These are phyloP conservation scores for Rostrohypoxylon terebratum DNA, from an alignment of 495 filamentous ascomycete genomes.

Conservation along the genomic window DNA sequence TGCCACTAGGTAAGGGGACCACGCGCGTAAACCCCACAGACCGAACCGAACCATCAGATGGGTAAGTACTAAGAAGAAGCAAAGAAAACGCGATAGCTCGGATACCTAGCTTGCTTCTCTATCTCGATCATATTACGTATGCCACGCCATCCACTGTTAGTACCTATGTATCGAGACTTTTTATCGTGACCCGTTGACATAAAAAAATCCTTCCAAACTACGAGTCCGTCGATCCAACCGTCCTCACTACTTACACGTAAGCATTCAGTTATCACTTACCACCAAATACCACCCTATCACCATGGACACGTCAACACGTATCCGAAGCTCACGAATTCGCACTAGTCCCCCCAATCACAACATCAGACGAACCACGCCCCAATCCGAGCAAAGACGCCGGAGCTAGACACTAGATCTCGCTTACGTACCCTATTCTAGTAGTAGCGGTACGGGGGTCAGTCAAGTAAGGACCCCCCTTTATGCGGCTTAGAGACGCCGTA, in stretches of 20 bases:
- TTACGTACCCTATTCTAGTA: neutral
- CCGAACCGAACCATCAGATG: neutral
- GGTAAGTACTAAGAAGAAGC: neutral
- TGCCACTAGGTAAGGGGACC: neutral
- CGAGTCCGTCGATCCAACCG: neutral
- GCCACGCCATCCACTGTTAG: neutral
- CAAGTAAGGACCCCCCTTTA: constrained; percentile 7
- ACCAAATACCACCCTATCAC: neutral
- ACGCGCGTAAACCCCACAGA: neutral
- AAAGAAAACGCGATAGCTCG: neutral
- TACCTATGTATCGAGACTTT: neutral
- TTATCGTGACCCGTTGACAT: neutral
- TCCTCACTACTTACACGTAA: neutral
- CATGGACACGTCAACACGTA: neutral
- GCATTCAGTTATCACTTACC: neutral
- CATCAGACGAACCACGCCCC: neutral
- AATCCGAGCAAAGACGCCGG: neutral
- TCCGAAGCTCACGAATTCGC: neutral
- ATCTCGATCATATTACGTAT: neutral
- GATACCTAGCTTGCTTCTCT: neutral
- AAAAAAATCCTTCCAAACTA: neutral
- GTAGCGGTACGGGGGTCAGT: neutral
- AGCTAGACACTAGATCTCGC: neutral
- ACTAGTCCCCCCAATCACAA: neutral
- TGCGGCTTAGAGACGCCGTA: neutral